Percentiles rank a stretch among this genome's conserved stretches.
These are phyloP conservation scores for Wickerhamiella lipophila DNA, from an alignment of 805 yeast genomes.

Conservation along the genomic window DNA sequence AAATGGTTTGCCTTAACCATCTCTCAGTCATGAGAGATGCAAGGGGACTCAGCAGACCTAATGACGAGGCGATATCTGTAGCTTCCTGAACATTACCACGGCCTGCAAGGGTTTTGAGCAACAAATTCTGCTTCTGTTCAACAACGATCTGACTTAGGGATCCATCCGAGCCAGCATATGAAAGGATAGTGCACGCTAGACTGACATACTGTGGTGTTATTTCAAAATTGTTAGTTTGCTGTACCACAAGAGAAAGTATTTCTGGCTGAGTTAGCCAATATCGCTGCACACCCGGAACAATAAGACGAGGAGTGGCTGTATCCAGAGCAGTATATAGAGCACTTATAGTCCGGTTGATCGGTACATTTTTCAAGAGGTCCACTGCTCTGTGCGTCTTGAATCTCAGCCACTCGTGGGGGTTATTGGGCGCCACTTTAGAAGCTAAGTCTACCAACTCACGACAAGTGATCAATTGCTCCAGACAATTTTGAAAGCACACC, in stretches of 20 bases:
- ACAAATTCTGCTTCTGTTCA: slow-evolving; percentile 1
- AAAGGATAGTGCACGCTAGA: not conserved
- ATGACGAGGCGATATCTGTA: not conserved
- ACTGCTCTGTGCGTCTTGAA: not conserved
- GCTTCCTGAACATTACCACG: slow-evolving; percentile 1
- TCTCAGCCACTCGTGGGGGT: slow-evolving; percentile 1
- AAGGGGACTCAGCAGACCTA: slow-evolving; percentile 2
- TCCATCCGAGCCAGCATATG: slow-evolving; percentile 3
- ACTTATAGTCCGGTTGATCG: not conserved
- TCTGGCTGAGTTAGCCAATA: slow-evolving; percentile 6
- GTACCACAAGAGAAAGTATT: not conserved
- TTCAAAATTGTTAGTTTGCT: not conserved
- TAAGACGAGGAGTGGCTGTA: not conserved
- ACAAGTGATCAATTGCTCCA: not conserved
- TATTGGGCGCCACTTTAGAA: not conserved
- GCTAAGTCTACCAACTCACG: not conserved
- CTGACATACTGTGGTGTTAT: not conserved
- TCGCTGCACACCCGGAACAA: not conserved
- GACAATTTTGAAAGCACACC: not conserved
- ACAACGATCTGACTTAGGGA: not conserved
- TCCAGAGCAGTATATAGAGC: not conserved
- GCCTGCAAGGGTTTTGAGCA: slow-evolving; percentile 1
- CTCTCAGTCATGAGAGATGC: not conserved
- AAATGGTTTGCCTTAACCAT: not conserved
- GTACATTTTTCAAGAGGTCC: not conserved